Evolutionary conservation across 306 rosid genomes (phyloP).

Genomic region (Spatholobus suberectus): DNA sequence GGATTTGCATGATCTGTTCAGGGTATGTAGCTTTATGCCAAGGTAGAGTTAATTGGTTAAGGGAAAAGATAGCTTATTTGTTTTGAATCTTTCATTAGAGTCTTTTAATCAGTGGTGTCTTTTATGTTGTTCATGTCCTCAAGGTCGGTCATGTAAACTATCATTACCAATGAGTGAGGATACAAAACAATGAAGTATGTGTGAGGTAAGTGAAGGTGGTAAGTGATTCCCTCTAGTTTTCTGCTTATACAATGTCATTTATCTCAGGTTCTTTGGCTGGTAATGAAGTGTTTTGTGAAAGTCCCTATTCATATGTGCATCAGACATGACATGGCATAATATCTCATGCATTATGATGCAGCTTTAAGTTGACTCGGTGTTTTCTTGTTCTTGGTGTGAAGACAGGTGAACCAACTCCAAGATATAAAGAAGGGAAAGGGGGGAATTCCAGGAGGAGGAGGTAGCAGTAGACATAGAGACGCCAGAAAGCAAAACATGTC

Average conservation of each 20-base stretch:
- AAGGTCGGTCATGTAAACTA: slow-evolving; percentile 49
- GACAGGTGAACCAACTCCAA: slow-evolving; percentile 58
- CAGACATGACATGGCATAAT: slow-evolving; percentile 12
- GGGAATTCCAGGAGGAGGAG: slow-evolving; percentile 56
- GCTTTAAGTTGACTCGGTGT: not conserved
- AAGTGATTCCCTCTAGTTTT: slow-evolving; percentile 30
- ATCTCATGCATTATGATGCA: not conserved
- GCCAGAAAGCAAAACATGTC: slow-evolving; percentile 58
- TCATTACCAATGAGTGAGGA: slow-evolving; percentile 51
- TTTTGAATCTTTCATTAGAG: slow-evolving; percentile 17
- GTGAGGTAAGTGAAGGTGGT: slow-evolving; percentile 43
- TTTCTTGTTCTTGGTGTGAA: slow-evolving; percentile 43
- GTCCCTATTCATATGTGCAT: not conserved
- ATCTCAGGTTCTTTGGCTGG: not conserved
- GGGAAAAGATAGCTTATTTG: slow-evolving; percentile 3
- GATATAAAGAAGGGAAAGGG: slow-evolving; percentile 48
- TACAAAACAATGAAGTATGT: slow-evolving; percentile 39
- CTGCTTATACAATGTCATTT: not conserved
- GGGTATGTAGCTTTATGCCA: not conserved
- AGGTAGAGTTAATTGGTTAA: not conserved
- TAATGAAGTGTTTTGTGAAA: slow-evolving; percentile 20
- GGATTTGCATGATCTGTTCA: not conserved
- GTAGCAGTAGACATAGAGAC: slow-evolving; percentile 43
- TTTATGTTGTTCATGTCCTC: slow-evolving; percentile 43
- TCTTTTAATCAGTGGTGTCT: slow-evolving; percentile 42